Evolutionary conservation across 2,329 filamentous ascomycete genomes (phyloP), one percentile per base, ranked within the genome.

Genomic region (Ophioceras dolichostomum): DNA sequence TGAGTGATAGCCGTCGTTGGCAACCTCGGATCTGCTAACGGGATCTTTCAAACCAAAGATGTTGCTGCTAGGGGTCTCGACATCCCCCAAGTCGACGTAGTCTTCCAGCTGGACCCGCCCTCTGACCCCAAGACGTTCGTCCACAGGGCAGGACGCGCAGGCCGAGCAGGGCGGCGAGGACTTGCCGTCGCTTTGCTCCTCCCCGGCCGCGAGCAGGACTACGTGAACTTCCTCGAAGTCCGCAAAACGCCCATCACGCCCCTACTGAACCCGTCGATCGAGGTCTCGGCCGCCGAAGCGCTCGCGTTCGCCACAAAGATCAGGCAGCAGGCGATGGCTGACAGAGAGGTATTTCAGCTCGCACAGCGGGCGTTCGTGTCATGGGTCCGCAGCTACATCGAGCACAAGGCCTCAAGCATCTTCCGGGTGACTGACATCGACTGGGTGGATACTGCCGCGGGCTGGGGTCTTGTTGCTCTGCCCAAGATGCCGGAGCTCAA

Each of bases 91-190:
- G 87, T 95, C 31, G 89, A 96, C 53, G 69, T 95, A 1, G 88
- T 95, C 4, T 73, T 94, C 3, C 89, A 96, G 54, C 68, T 95
- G 22, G 88, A 96, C 53, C 83, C 49, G 60, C 86, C 52, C 1
- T 85, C 81, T 29, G 88, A 95, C 49, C 85, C 88, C 0, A 96
- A 96, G 56, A 87, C 83, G 10, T 96, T 96, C 51, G 85, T 98
- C 42, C 91, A 98, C 58, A 80, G 91, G 5, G 83, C 91, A 20
- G 91, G 91, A 2, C 73, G 91, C 45, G 86, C 91, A 1, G 91
- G 91, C 0, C 73, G 91, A 17, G 94, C 94, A 53, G 88, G 88
- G 0, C 72, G 89, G 43, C 79, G 80, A 43, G 91, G 91, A 0
- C 62, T 95, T 16, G 86, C 87, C 12, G 74, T 96, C 2, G 79